Percentiles rank a stretch among this genome's conserved stretches.
These are phyloP conservation scores for Xylaria sp. DNA, from an alignment of 2,329 filamentous ascomycete genomes.

Conservation along the genomic window DNA sequence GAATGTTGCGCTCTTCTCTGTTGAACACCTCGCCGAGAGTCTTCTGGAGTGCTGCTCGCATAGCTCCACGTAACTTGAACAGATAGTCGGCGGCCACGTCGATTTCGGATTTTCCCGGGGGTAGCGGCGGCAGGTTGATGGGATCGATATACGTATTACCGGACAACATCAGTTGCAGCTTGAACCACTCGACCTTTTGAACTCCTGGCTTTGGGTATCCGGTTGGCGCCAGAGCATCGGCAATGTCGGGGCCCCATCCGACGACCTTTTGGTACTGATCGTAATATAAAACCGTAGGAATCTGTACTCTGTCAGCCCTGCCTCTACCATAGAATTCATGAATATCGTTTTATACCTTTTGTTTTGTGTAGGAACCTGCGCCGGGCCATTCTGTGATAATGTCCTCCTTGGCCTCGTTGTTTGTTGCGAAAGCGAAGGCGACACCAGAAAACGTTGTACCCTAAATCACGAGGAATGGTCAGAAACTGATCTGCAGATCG, in stretches of 20 bases:
- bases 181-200: constrained; percentile 99
- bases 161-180: constrained; percentile 96
- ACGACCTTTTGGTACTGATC: constrained; percentile 99
- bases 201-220: constrained; percentile 97
- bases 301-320: constrained; percentile 48
- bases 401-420: constrained; percentile 95
- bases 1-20: constrained; percentile 94
- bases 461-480: constrained; percentile 46
- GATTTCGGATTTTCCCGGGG: constrained; percentile 96
- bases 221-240: constrained; percentile 90
- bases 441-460: constrained; percentile 98
- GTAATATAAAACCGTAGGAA: constrained; percentile 98
- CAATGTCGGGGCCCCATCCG: constrained; percentile 98
- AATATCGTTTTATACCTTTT: constrained; percentile 63
- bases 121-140: constrained; percentile 95
- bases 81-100: constrained; percentile 99
- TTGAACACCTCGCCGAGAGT: constrained; percentile 96
- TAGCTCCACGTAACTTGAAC: constrained; percentile 94
- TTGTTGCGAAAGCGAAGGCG: constrained; percentile 93
- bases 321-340: background rate
- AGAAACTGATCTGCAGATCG: background rate
- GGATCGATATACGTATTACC: constrained; percentile 99
- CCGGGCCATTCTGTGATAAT: constrained; percentile 99
- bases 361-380: constrained; percentile 94
- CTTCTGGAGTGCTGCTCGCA: constrained; percentile 93